A percentile compares a stretch with the other conserved stretches of the same genome.
These are phyloP conservation scores for Xylaria longipes DNA, from an alignment of 495 filamentous ascomycete genomes.

Conservation along the genomic window DNA sequence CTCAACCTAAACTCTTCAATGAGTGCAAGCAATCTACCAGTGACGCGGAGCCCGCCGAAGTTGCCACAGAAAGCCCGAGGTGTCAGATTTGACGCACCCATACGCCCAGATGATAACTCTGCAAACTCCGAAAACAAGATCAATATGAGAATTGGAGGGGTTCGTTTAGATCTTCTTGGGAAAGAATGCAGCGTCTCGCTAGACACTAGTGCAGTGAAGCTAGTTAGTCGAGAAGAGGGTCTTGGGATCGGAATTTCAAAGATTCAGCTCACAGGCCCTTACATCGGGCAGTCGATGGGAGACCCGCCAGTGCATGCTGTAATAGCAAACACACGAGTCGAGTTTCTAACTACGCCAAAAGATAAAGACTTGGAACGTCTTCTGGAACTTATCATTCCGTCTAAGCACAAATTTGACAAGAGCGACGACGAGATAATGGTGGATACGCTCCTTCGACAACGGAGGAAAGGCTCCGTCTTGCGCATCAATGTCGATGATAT, in stretches of 20 bases:
- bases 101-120: constrained; percentile 52
- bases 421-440: constrained; percentile 91
- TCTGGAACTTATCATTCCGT: constrained; percentile 86
- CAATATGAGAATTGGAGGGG: constrained; percentile 77
- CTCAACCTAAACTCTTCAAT: constrained; percentile 87
- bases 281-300: constrained; percentile 54
- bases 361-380: constrained; percentile 82
- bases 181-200: constrained; percentile 75
- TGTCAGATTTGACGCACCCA: constrained; percentile 74
- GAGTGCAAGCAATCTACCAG: constrained; percentile 69
- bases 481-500: constrained; percentile 69
- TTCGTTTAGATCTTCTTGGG: constrained; percentile 74
- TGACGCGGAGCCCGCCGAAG: constrained; percentile 47
- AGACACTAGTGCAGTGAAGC: constrained; percentile 79
- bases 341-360: constrained; percentile 75
- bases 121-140: constrained; percentile 67
- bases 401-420: constrained; percentile 87
- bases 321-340: constrained; percentile 70
- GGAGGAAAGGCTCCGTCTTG: constrained; percentile 86
- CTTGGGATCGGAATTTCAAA: constrained; percentile 76
- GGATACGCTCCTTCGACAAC: constrained; percentile 88
- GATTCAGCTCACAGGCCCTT: constrained; percentile 74
- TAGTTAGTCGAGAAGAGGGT: constrained; percentile 72
- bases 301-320: constrained; percentile 58
- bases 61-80: constrained; percentile 56